Evolutionary conservation across 2,329 filamentous ascomycete genomes (phyloP).

Genomic region (Botryotinia convoluta): DNA sequence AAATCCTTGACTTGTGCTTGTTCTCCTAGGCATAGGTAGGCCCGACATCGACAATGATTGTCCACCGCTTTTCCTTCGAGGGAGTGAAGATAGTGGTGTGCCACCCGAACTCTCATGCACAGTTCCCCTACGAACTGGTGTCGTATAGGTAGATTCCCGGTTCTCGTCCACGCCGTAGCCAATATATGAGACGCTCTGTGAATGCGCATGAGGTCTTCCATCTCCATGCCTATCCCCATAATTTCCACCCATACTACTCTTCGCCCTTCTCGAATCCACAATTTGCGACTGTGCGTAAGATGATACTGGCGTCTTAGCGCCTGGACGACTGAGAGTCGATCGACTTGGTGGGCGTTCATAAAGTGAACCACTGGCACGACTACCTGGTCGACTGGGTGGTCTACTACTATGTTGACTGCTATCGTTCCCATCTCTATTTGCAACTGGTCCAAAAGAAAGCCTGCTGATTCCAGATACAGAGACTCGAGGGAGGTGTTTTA

Average conservation of each 20-base stretch:
- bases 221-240: constrained; percentile 32
- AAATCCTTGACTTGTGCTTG: constrained; percentile 32
- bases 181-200: constrained; percentile 38
- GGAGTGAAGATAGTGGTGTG: constrained; percentile 46
- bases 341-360: constrained; percentile 34
- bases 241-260: constrained; percentile 37
- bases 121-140: constrained; percentile 42
- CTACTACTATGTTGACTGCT: constrained; percentile 22
- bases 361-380: constrained; percentile 35
- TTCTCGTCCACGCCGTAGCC: constrained; percentile 33
- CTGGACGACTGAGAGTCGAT: constrained; percentile 35
- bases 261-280: constrained; percentile 36
- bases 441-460: constrained; percentile 61
- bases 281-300: constrained; percentile 37
- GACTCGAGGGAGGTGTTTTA: constrained; percentile 55
- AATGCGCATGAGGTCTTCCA: constrained; percentile 34
- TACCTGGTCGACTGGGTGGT: constrained; percentile 32
- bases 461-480: constrained; percentile 62
- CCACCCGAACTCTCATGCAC: constrained; percentile 45
- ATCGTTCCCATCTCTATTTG: constrained; percentile 45
- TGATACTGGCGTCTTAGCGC: constrained; percentile 38
- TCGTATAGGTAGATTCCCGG: constrained; percentile 38
- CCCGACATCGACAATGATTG: constrained; percentile 33
- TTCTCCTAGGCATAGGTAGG: constrained; percentile 27
- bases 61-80: constrained; percentile 51